A percentile compares a stretch with the other conserved stretches of the same genome.
Evolutionary conservation across 1,284 basidiomycete species (phyloP).

Genomic region (Coniferiporia weirii): DNA sequence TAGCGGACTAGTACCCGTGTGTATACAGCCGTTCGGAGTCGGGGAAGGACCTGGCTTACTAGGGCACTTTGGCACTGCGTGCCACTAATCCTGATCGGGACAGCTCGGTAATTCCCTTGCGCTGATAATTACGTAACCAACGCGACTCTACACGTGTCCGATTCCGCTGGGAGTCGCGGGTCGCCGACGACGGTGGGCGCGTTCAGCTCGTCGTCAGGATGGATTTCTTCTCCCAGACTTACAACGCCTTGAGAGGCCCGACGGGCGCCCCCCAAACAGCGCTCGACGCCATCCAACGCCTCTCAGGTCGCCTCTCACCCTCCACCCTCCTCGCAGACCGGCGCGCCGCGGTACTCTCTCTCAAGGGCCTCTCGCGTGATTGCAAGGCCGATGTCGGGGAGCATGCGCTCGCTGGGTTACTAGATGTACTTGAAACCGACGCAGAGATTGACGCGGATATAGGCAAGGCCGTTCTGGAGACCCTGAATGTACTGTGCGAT

Average conservation of each 20-base stretch:
- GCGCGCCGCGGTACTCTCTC: conserved; percentile 83
- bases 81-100: too few species aligned
- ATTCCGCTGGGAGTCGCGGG: too few species aligned
- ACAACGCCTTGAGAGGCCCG: conserved; percentile 73
- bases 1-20: too few species aligned
- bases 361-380: conserved; percentile 90
- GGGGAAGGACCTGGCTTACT: too few species aligned
- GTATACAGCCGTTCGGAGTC: too few species aligned
- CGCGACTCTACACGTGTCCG: too few species aligned
- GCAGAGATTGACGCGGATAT: conserved; percentile 86
- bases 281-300: conserved; percentile 77
- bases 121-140: too few species aligned
- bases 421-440: conserved; percentile 81
- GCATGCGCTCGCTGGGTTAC: conserved; percentile 67
- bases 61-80: too few species aligned
- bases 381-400: conserved; percentile 85
- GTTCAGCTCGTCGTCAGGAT: too few species aligned
- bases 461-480: conserved; percentile 87
- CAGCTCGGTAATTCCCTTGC: too few species aligned
- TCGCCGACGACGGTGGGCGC: too few species aligned
- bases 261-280: conserved; percentile 78
- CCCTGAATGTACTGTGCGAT: conserved; percentile 74
- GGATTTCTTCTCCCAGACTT: conserved; percentile 80
- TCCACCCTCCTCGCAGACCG: conserved; percentile 85
- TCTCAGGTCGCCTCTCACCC: conserved; percentile 86